Base-by-base conservation (phyloP, 208 protist species). In the Acanthamoeba lenticulata region DNA sequence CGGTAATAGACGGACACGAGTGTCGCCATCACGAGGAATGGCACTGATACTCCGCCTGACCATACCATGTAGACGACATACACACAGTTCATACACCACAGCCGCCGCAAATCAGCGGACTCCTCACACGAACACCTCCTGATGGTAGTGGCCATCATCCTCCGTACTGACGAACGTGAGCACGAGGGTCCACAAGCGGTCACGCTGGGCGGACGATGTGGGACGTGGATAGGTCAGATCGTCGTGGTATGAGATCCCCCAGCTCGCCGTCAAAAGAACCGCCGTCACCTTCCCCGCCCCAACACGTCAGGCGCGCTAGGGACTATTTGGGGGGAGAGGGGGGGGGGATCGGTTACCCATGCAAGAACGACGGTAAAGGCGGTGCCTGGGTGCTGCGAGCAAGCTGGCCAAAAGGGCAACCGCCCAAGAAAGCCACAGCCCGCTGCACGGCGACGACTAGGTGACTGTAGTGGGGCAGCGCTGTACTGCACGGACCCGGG, bases 1-100 rank as follows among this genome's bases (percentile, higher is more conserved):
- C 72, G 72, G 72, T 81, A 81, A 38, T 81, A 81, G 40, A 81
- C 24, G 19, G 72, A 81, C 1, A 47, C 72, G 7, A 81, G 72
- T 4, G 47, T 17, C 13, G 38, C 72, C 72, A 47, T 81, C 38
- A 81, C 38, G 2, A 81, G 40, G 38, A 81, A 81, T 5, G 72
- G 72, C 24, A 49, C 72, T 17, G 72, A 42, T 7, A 81, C 21
- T 9, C 72, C 72, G n/a, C 72, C 72, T 81, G 72, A 2, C 60
- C 11, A 69, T 9, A 21, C 6, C 27, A 21, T 27, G 27, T 27
- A 9, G 11, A 27, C n/a, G n/a, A n/a, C n/a, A n/a, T n/a, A n/a
- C n/a, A n/a, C n/a, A n/a, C n/a, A n/a, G n/a, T n/a, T n/a, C n/a
- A n/a, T n/a, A n/a, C n/a, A n/a, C n/a, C n/a, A n/a, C n/a, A n/a